Base-by-base conservation (phyloP, 2,329 filamentous ascomycete species). In the Cladosporium cucumerinum region DNA sequence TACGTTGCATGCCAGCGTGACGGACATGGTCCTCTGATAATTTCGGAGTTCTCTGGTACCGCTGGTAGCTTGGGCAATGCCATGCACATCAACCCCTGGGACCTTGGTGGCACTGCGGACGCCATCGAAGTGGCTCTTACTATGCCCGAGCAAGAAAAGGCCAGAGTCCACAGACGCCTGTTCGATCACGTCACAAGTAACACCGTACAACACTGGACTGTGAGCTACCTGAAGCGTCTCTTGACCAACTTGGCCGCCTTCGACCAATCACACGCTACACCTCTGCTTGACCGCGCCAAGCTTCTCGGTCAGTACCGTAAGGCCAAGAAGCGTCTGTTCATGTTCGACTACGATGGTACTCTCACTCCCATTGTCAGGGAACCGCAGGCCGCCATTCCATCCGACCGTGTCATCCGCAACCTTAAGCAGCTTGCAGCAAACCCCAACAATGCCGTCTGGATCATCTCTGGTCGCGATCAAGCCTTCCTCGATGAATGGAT, bases 341-440 rank as follows among this genome's bases (percentile, higher is more conserved):
- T 99, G 91, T 97, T 98, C 75, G 95, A 99, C 79, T 99, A 99
- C 73, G 95, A 99, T 76, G 95, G 95, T 57, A 99, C 95, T 0
- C 85, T 99, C 63, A 98, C 95, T 3, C 92, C 93, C 0, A 98
- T 99, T 72, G 95, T 98, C 63, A 89, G 90, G 71, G 93, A 98
- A 73, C 95, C 95, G 1, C 89, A 90, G 69, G 89, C 92, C 5
- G 95, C 95, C 3, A 88, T 97, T 46, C 95, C 95, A 0, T 94
- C 93, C 0, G 89, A 93, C 71, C 87, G 89, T 25, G 86, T 97
- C 25, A 88, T 96, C 57, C 86, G 88, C 32, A 93, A 90, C 0
- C 83, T 99, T 66, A 92, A 90, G 76, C 85, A 86, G 12, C 83
- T 99, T 49, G 90, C 93, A 0, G 84, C 89, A 0, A 92, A 98